Percentiles rank a stretch among this genome's conserved stretches.
Evolutionary conservation across 2,329 filamentous ascomycete species (phyloP).

Genomic region (Aspergillus proliferans): DNA sequence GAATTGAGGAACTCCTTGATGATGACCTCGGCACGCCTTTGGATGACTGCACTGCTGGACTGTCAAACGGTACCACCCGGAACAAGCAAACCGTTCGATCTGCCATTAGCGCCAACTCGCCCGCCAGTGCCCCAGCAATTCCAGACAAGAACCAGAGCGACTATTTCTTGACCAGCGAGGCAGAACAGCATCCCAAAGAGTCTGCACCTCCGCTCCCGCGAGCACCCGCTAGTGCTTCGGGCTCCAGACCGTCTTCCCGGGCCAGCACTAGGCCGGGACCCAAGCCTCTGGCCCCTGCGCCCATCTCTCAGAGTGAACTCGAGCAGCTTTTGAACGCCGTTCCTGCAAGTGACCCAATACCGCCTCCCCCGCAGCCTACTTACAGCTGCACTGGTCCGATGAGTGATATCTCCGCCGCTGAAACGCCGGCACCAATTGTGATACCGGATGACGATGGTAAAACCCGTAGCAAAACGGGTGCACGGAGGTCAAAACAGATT

Average conservation of each 20-base stretch:
- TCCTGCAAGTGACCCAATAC: constrained; percentile 48
- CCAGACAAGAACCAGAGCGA: constrained; percentile 15
- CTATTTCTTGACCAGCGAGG: constrained; percentile 14
- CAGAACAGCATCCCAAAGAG: constrained; percentile 17
- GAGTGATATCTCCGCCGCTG: constrained; percentile 39
- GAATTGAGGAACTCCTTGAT: constrained; percentile 62
- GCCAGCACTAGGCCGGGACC: constrained; percentile 28
- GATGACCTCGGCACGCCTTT: constrained; percentile 42
- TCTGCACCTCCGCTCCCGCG: constrained; percentile 17
- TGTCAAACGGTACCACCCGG: constrained; percentile 12
- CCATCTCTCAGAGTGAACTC: constrained; percentile 28
- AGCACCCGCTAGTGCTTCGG: constrained; percentile 20
- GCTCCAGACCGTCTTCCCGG: constrained; percentile 34
- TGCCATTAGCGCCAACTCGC: constrained; percentile 21
- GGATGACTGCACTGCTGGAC: constrained; percentile 17
- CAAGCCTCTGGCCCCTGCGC: constrained; percentile 34
- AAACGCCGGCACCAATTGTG: constrained; percentile 28
- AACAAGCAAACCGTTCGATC: constrained; percentile 18
- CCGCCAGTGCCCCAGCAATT: constrained; percentile 16
- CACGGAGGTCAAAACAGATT: constrained; percentile 61
- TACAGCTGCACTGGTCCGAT: constrained; percentile 41
- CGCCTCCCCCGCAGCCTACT: constrained; percentile 26
- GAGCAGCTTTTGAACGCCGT: constrained; percentile 28
- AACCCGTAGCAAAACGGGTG: constrained; percentile 46
- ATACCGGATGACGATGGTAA: constrained; percentile 25